Base-by-base conservation (phyloP, 306 rosid genomes). In the Corylus americana region DNA sequence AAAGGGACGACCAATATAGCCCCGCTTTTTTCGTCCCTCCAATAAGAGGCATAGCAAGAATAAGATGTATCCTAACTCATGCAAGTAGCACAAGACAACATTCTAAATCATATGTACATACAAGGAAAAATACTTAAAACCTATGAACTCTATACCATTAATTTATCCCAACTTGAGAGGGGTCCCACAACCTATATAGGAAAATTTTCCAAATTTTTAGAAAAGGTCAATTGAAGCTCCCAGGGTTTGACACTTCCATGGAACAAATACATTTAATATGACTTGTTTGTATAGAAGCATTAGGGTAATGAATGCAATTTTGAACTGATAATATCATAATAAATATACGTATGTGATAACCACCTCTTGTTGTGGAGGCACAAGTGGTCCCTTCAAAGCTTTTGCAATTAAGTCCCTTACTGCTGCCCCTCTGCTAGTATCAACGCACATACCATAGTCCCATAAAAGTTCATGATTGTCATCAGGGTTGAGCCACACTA, bases 371-470 rank as follows among this genome's bases (percentile, higher is more conserved):
- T 96, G 98, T 20, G 87, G 73, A 70, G 99, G 97, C 0, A 81
- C 96, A 80, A 96, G 93, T 57, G 99, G 96, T 48, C 99, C 99
- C 77, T 91, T 92, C 84, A 93, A 83, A 82, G 99, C 99, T 83
- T 96, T 93, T 8, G 90, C 85, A 81, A 96, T 91, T 76, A 92
- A 88, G 82, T 91, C 97, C 88, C 97, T 86, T 29, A 93, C 98
- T 49, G 94, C 99, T 57, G 94, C 97, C 66, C 97, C 99, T 88
- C 96, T 91, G 81, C 96, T 96, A 53, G 93, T 93, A 82, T 96
- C 98, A 80, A 90, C 90, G 55, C 99, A 96, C 97, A 96, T 96
- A 47, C 92, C 93, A 54, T 90, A 87, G 85, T 96, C 99, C 99
- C 99, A 96, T 83, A 86, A 81, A 79, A 96, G 97, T 81, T 96